Conservation (phyloP, 2,329 filamentous ascomycete genomes). For the Cladosporium halotolerans region DNA sequence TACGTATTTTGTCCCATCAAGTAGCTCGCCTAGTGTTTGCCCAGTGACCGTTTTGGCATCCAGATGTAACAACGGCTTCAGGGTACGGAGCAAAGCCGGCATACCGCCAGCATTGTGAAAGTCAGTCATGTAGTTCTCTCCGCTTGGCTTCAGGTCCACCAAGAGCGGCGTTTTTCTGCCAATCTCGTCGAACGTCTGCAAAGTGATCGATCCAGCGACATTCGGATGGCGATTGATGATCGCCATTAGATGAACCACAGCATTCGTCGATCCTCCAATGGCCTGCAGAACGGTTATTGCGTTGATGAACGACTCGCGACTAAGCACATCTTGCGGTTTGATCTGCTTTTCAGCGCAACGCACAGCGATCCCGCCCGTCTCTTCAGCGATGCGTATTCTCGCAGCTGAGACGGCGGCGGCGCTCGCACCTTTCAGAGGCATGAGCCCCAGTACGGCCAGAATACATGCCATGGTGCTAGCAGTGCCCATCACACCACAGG, state of each 20-base stretch:
- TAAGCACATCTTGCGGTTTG: slow-evolving; percentile 41
- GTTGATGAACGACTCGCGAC: slow-evolving; percentile 44
- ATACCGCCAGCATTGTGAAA: slow-evolving; percentile 50
- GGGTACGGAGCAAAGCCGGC: slow-evolving; percentile 41
- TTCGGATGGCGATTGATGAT: slow-evolving; percentile 46
- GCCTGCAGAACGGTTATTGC: slow-evolving; percentile 41
- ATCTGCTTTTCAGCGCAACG: slow-evolving; percentile 30
- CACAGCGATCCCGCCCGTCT: slow-evolving; percentile 47
- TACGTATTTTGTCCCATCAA: slow-evolving; percentile 34
- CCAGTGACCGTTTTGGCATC: slow-evolving; percentile 43
- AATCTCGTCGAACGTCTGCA: slow-evolving; percentile 44
- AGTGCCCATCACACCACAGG: slow-evolving; percentile 54
- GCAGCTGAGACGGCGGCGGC: slow-evolving; percentile 50
- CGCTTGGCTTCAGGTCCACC: slow-evolving; percentile 49
- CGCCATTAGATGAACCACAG: slow-evolving; percentile 39
- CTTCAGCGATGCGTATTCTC: slow-evolving; percentile 48
- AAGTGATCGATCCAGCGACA: slow-evolving; percentile 39
- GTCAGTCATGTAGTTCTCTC: slow-evolving; percentile 51
- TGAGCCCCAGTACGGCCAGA: slow-evolving; percentile 47
- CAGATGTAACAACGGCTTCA: slow-evolving; percentile 42
- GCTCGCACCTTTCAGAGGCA: slow-evolving; percentile 47
- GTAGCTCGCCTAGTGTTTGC: slow-evolving; percentile 41
- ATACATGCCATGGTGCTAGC: slow-evolving; percentile 53
- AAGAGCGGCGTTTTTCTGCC: slow-evolving; percentile 43
- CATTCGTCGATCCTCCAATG: slow-evolving; percentile 41